Conservation (phyloP, 176 grass and related monocot genomes). For the Oryza officinalis region DNA sequence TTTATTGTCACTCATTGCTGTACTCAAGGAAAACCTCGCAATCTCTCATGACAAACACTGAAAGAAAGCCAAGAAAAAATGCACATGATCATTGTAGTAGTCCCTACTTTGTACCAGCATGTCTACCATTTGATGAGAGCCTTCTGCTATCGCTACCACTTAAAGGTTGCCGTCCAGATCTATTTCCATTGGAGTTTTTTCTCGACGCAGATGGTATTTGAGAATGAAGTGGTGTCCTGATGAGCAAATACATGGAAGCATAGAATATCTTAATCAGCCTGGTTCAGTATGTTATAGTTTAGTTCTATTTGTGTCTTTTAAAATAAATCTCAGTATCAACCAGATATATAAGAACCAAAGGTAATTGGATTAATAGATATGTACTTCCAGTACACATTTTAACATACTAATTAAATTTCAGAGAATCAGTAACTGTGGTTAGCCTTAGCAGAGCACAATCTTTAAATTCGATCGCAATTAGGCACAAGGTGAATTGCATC, state of each 20-base stretch:
- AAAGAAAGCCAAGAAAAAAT: conserved; percentile 55
- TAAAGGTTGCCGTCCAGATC: conserved; percentile 58
- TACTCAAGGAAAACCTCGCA: conserved; percentile 53
- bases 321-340: neutral
- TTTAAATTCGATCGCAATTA: neutral
- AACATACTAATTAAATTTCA: neutral
- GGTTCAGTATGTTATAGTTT: neutral
- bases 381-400: neutral
- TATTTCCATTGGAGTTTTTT: conserved; percentile 71
- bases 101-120: conserved; percentile 58
- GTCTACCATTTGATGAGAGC: conserved; percentile 74
- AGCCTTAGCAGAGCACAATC: neutral
- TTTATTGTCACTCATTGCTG: conserved; percentile 87
- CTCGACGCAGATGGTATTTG: conserved; percentile 75
- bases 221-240: conserved; percentile 74
- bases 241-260: conserved; percentile 18
- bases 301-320: neutral
- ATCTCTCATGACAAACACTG: conserved; percentile 56
- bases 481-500: neutral
- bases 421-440: neutral
- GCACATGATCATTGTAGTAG: conserved; percentile 46
- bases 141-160: conserved; percentile 64
- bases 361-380: neutral
- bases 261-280: conserved; percentile 20
- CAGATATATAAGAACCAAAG: neutral